Evolutionary conservation across 1,284 basidiomycete genomes (phyloP).

Genomic region (Leccinum proximum): DNA sequence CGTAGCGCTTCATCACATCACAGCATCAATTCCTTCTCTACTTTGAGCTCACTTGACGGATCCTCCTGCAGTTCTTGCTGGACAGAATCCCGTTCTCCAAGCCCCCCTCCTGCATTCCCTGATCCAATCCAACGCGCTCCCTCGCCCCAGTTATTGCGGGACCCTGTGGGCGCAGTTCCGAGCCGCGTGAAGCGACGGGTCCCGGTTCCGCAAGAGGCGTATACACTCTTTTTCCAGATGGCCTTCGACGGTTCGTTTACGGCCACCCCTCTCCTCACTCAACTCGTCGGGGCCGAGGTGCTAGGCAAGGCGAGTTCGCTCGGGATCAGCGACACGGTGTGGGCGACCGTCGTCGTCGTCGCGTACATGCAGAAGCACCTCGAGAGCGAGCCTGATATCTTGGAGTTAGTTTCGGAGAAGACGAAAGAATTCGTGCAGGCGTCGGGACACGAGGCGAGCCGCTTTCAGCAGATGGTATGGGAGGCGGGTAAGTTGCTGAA

Average conservation of each 20-base stretch:
- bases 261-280: slow-evolving; percentile 23
- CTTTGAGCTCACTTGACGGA: slow-evolving; percentile 43
- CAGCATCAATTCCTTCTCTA: slow-evolving; percentile 40
- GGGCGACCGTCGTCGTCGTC: slow-evolving; percentile 40
- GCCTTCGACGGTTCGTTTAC: slow-evolving; percentile 46
- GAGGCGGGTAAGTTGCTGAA: slow-evolving; percentile 11
- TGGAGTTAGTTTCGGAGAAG: slow-evolving; percentile 37
- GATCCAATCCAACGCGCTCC: slow-evolving; percentile 22
- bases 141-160: slow-evolving; percentile 24
- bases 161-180: slow-evolving; percentile 2
- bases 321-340: slow-evolving; percentile 28
- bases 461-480: slow-evolving; percentile 24
- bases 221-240: slow-evolving; percentile 39
- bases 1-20: slow-evolving; percentile 20
- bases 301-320: slow-evolving; percentile 25
- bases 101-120: slow-evolving; percentile 17
- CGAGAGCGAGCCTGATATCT: slow-evolving; percentile 31
- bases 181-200: not conserved
- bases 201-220: slow-evolving; percentile 24
- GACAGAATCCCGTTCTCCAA: slow-evolving; percentile 32
- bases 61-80: slow-evolving; percentile 32
- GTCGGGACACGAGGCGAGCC: not conserved
- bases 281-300: slow-evolving; percentile 29
- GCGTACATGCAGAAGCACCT: slow-evolving; percentile 37
- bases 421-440: slow-evolving; percentile 30